Evolutionary conservation across 2,329 filamentous ascomycete genomes (phyloP), one percentile per base, ranked within the genome.

Genomic region (Aaosphaeria pasadenensis): DNA sequence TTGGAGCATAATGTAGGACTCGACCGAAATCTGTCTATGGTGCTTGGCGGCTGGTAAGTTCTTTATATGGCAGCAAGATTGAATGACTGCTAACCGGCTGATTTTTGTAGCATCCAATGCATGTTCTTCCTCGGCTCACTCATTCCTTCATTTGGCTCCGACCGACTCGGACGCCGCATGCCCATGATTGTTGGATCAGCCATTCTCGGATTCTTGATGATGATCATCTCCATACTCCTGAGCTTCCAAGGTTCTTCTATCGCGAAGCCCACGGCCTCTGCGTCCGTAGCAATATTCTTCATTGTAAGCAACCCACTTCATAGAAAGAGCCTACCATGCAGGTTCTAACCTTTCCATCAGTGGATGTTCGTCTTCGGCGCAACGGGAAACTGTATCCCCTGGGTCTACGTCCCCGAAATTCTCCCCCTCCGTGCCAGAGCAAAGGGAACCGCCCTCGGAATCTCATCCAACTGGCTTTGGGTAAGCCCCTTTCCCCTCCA

Each of bases 391-490:
- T 71, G 69, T 4, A 63, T 67, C 5, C 74, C 76, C 50, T 76
- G 74, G 74, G 62, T 74, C 42, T 78, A 77, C 48, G 74, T 76
- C 0, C 72, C 75, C 1, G 76, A 79, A 47, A 77, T 79, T 59
- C 79, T 78, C 47, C 71, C 71, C 0, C 61, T 80, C 30, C 64
- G 70, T 0, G 78, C 78, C 68, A 66, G 77, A 33, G 75, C 74
- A 0, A 77, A 76, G 48, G 74, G 76, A 4, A 74, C 76, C 0
- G 75, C 76, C 0, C 48, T 78, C 1, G 77, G 73, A 0, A 78
- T 76, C 5, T 76, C 75, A 0, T 78, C 76, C 0, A 78, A 80
- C 43, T 80, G 77, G 77, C 73, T 77, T 7, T 74, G 71, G 55
- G 32, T 28, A 65, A 75, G 74, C 52, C 75, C 75, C 52, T 70